These are phyloP conservation scores for Aspergillus caelatus DNA, from an alignment of 2,329 filamentous ascomycete species.

Conservation along the genomic window DNA sequence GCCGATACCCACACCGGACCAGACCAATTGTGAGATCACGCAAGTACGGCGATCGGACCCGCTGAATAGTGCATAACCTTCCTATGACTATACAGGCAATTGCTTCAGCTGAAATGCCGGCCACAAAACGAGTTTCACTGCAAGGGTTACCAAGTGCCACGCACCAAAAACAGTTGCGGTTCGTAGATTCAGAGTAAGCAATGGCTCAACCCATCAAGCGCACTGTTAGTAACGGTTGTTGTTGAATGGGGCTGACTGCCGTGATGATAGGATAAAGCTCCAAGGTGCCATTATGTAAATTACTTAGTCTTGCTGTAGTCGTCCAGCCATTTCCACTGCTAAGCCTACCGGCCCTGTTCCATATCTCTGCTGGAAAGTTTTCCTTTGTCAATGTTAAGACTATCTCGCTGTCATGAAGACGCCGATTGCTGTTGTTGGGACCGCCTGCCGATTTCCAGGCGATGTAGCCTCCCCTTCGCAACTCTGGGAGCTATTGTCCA, in stretches of 20 bases:
- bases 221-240: background rate
- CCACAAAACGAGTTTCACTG: background rate
- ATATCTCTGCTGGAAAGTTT: background rate
- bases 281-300: background rate
- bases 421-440: slow-evolving; percentile 22
- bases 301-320: background rate
- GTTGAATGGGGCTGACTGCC: background rate
- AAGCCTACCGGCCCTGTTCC: background rate
- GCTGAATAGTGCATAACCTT: background rate
- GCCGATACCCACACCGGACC: background rate
- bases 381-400: background rate
- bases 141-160: background rate
- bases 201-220: too few species aligned
- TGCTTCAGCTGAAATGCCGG: background rate
- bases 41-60: background rate
- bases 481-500: slow-evolving; percentile 29
- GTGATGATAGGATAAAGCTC: background rate
- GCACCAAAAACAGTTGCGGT: too few species aligned
- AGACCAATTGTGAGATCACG: background rate
- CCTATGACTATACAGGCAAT: background rate
- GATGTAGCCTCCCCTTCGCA: slow-evolving; percentile 26
- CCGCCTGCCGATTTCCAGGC: slow-evolving; percentile 30
- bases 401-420: background rate
- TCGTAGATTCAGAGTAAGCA: too few species aligned
- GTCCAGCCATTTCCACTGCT: background rate